phyloP scores from a whole-genome alignment of 139 green algal species.

The Coelastrella sp. region DNA sequence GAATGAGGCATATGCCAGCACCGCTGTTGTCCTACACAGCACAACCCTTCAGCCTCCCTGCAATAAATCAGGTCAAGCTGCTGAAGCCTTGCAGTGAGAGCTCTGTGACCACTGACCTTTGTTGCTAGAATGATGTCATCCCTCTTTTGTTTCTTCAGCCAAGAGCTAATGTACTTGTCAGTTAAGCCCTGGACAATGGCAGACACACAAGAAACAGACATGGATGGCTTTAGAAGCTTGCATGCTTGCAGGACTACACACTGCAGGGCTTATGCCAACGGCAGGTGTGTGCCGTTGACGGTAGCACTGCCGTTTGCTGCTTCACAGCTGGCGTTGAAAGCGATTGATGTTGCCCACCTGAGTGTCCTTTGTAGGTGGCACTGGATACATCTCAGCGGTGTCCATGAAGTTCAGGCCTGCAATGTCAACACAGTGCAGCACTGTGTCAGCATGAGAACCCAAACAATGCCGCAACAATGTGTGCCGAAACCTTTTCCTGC shows the following conservation, averaged over 20 bases:
- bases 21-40: too few species aligned
- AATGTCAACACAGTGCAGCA: slow-evolving; percentile 20
- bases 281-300: neutral
- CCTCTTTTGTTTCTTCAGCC: slow-evolving; percentile 78
- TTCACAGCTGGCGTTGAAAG: neutral
- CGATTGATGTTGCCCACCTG: neutral
- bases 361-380: slow-evolving; percentile 62
- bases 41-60: too few species aligned
- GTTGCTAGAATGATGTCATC: slow-evolving; percentile 86
- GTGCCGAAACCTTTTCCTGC: too few species aligned
- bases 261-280: neutral
- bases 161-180: slow-evolving; percentile 86
- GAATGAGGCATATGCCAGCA: too few species aligned
- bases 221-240: neutral
- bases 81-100: neutral
- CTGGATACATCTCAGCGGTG: slow-evolving; percentile 87
- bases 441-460: neutral
- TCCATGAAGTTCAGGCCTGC: slow-evolving; percentile 93
- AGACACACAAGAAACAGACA: neutral
- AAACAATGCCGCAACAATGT: neutral
- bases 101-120: slow-evolving; percentile 72
- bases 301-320: neutral
- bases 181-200: slow-evolving; percentile 72
- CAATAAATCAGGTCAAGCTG: too few species aligned
- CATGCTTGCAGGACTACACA: neutral